Percentiles rank a stretch among this genome's conserved stretches.
Evolutionary conservation across 2,329 filamentous ascomycete species (phyloP).

Genomic region (Alternaria gansuensis): DNA sequence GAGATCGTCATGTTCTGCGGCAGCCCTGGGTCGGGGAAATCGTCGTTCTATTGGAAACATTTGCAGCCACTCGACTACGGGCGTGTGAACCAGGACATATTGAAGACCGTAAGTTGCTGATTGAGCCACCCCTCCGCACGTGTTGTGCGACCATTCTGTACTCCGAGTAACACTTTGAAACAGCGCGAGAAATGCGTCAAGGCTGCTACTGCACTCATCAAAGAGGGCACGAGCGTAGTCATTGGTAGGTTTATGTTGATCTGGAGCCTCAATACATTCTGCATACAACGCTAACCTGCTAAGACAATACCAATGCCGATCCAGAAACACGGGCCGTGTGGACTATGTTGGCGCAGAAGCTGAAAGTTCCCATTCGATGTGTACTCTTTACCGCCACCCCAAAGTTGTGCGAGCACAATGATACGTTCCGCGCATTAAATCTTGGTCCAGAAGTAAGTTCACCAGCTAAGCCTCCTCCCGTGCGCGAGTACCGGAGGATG

Average conservation of each 20-base stretch:
- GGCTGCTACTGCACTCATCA: conserved; percentile 71
- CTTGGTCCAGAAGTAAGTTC: conserved; percentile 47
- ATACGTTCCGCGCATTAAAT: conserved; percentile 76
- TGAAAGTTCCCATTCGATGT: conserved; percentile 80
- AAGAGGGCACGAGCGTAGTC: conserved; percentile 72
- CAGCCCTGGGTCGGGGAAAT: conserved; percentile 89
- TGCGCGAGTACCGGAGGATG: conserved; percentile 15
- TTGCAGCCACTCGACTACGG: conserved; percentile 81
- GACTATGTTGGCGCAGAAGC: conserved; percentile 75
- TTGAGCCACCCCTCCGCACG: conserved; percentile 25
- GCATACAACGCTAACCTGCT: conserved; percentile 28
- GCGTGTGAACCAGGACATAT: conserved; percentile 87
- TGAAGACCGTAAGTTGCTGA: conserved; percentile 70
- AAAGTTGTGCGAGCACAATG: conserved; percentile 83
- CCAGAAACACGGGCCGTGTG: conserved; percentile 78
- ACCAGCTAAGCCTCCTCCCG: conserved; percentile 23
- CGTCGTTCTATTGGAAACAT: conserved; percentile 83
- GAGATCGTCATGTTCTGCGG: conserved; percentile 90
- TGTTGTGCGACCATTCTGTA: conserved; percentile 36
- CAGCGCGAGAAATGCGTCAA: conserved; percentile 73
- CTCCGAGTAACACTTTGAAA: conserved; percentile 48
- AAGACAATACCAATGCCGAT: conserved; percentile 97
- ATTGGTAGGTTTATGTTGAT: conserved; percentile 71
- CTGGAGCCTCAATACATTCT: conserved; percentile 27
- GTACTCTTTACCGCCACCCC: conserved; percentile 80